Evolutionary conservation across 1,284 basidiomycete genomes (phyloP).

Genomic region (Marasmius tenuissimus): DNA sequence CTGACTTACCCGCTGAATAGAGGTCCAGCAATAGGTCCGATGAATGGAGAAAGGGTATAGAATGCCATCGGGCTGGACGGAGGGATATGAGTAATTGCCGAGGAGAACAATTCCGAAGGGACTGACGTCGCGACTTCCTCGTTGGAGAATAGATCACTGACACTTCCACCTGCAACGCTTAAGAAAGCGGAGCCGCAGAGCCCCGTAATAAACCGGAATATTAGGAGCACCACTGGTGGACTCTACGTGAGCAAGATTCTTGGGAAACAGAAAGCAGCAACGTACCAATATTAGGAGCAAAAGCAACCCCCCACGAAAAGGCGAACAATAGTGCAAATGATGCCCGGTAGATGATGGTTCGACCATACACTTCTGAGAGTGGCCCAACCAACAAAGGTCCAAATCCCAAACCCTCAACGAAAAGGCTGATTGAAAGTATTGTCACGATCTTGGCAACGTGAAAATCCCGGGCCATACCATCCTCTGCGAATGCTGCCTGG

Average conservation of each 20-base stretch:
- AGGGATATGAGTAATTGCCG: neutral
- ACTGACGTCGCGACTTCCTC: constrained; percentile 64
- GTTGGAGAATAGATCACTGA: constrained; percentile 74
- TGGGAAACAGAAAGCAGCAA: neutral
- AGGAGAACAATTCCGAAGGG: neutral
- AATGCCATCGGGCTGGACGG: constrained; percentile 23
- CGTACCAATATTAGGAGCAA: constrained; percentile 59
- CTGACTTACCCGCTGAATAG: constrained; percentile 54
- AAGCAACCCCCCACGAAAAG: constrained; percentile 67
- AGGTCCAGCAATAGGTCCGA: constrained; percentile 73
- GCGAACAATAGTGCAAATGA: constrained; percentile 52
- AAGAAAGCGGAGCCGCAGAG: constrained; percentile 75
- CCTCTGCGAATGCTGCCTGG: constrained; percentile 69
- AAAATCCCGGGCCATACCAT: constrained; percentile 58
- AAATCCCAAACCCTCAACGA: constrained; percentile 48
- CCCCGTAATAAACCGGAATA: constrained; percentile 74
- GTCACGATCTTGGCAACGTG: constrained; percentile 62
- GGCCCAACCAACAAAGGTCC: constrained; percentile 60
- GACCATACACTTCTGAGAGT: constrained; percentile 55
- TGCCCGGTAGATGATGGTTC: constrained; percentile 50
- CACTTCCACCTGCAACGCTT: constrained; percentile 77
- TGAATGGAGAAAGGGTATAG: constrained; percentile 70
- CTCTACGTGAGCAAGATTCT: constrained; percentile 16
- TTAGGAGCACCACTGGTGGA: constrained; percentile 49
- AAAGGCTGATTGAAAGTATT: constrained; percentile 71